Conservation (phyloP, 1,139 yeast species). For the Debaryomycetaceae sp. region DNA sequence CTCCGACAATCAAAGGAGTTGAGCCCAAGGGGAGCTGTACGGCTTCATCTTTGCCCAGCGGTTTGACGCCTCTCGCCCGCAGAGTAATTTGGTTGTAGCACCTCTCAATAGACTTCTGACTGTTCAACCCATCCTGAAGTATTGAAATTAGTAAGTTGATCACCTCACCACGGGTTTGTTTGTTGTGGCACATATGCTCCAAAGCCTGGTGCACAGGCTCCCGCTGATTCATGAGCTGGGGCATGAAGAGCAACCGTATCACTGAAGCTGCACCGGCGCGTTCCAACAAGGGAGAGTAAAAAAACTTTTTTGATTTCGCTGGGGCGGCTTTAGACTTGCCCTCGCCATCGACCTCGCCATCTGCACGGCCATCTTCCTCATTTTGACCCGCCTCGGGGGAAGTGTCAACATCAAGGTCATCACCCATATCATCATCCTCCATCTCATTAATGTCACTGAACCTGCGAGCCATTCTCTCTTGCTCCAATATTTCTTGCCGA, state of each 20-base stretch:
- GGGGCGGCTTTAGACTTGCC: conserved; percentile 1
- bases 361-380: conserved; percentile 15
- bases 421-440: conserved; percentile 15
- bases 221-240: conserved; percentile 63
- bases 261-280: conserved; percentile 72
- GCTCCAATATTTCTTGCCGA: conserved; percentile 68
- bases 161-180: conserved; percentile 77
- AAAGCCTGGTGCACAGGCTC: conserved; percentile 65
- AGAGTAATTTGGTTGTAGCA: conserved; percentile 56
- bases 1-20: conserved; percentile 67
- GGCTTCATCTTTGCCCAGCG: conserved; percentile 16
- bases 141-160: conserved; percentile 65
- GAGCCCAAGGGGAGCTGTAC: conserved; percentile 52
- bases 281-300: conserved; percentile 69
- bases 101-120: conserved; percentile 58
- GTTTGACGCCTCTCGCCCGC: conserved; percentile 17
- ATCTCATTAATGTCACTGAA: conserved; percentile 24
- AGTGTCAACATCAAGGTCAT: conserved; percentile 24
- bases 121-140: conserved; percentile 68
- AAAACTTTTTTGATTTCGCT: conserved; percentile 28
- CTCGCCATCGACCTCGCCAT: background rate
- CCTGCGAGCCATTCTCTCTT: conserved; percentile 52
- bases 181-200: conserved; percentile 66
- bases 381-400: too few species aligned
- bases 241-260: conserved; percentile 66